Conservation (phyloP, 2,329 filamentous ascomycete genomes). For the Claviceps africana region DNA sequence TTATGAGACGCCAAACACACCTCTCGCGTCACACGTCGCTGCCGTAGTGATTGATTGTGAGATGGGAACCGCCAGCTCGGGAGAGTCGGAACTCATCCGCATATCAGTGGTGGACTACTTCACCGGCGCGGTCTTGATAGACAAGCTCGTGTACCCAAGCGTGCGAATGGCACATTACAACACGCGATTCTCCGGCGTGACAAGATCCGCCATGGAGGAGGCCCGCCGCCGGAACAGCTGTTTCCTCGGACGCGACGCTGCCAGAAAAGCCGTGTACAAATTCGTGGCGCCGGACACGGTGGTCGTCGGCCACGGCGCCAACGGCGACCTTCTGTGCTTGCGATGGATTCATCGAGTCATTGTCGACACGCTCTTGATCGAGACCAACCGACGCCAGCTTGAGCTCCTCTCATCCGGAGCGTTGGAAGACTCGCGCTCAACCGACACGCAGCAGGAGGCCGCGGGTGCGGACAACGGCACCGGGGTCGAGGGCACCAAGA, state of each 20-base stretch:
- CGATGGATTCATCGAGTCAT: constrained; percentile 33
- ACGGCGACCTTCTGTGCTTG: constrained; percentile 28
- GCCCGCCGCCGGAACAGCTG: constrained; percentile 19
- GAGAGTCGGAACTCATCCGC: constrained; percentile 37
- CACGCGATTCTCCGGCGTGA: constrained; percentile 36
- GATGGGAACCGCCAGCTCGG: constrained; percentile 32
- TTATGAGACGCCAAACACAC: constrained; percentile 7
- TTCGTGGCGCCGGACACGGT: constrained; percentile 32
- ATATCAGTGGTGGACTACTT: constrained; percentile 38
- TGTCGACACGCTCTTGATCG: constrained; percentile 30
- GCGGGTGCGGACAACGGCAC: background rate
- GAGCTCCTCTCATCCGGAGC: background rate
- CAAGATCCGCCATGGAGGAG: constrained; percentile 21
- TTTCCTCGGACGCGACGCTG: constrained; percentile 27
- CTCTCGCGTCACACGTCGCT: constrained; percentile 1
- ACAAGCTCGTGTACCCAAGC: constrained; percentile 34
- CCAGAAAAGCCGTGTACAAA: constrained; percentile 27
- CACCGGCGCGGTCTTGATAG: constrained; percentile 30
- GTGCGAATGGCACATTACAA: constrained; percentile 33
- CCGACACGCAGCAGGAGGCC: constrained; percentile 5
- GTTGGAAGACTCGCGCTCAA: background rate
- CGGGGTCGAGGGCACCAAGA: background rate
- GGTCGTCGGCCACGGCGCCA: constrained; percentile 31
- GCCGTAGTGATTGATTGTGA: constrained; percentile 40
- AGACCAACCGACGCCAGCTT: constrained; percentile 10